Conservation (phyloP, 352 stramenopile species). For the Phytophthora macrochlamydospora region DNA sequence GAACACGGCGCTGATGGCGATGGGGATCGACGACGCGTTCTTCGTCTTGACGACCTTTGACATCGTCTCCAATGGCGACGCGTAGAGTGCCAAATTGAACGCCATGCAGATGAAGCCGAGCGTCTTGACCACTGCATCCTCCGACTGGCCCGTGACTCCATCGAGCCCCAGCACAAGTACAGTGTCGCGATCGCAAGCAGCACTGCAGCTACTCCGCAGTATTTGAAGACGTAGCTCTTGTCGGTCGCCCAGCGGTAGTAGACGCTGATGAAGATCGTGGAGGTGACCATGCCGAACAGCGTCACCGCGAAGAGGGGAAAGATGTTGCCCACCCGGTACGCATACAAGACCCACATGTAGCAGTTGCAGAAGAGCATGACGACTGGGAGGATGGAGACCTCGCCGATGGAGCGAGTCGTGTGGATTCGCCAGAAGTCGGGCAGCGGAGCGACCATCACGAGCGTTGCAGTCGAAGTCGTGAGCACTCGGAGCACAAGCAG, state of each 20-base stretch:
- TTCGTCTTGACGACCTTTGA: slow-evolving; percentile 43
- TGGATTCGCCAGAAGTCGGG: slow-evolving; percentile 30
- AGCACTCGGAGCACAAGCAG: slow-evolving; percentile 24
- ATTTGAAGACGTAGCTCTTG: slow-evolving; percentile 26
- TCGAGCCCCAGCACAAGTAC: slow-evolving; percentile 40
- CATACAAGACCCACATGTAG: slow-evolving; percentile 34
- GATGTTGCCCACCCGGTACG: slow-evolving; percentile 37
- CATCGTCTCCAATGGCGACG: slow-evolving; percentile 51
- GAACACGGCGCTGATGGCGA: slow-evolving; percentile 45
- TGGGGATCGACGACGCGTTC: slow-evolving; percentile 47
- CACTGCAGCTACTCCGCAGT: slow-evolving; percentile 13
- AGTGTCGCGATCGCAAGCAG: slow-evolving; percentile 29
- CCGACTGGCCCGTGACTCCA: slow-evolving; percentile 27
- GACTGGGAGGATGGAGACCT: slow-evolving; percentile 33
- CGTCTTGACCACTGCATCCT: slow-evolving; percentile 31
- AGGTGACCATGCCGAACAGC: slow-evolving; percentile 26
- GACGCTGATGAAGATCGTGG: slow-evolving; percentile 29
- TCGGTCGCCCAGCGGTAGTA: slow-evolving; percentile 40
- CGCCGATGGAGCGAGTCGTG: slow-evolving; percentile 18
- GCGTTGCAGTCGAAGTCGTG: slow-evolving; percentile 22
- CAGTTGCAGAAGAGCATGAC: slow-evolving; percentile 30
- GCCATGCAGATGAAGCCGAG: slow-evolving; percentile 46
- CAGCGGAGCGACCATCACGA: slow-evolving; percentile 22
- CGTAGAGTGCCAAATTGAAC: slow-evolving; percentile 49
- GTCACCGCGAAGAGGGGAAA: slow-evolving; percentile 35